Base-by-base conservation (phyloP, 306 rosid genomes). In the Quercus variabilis region DNA sequence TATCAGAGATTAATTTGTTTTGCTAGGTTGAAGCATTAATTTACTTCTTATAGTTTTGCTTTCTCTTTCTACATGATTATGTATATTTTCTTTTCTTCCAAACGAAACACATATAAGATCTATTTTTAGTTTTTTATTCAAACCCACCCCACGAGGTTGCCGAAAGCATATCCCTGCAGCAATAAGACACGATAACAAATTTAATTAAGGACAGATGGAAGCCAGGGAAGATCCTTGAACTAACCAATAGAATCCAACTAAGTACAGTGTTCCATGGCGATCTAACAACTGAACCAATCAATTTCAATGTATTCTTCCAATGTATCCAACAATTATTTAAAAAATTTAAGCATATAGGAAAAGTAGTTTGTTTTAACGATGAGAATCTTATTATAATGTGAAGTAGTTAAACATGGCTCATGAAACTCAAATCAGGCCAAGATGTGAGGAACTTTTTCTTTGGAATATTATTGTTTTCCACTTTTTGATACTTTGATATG, bases 391-490 rank as follows among this genome's bases (percentile, higher is more conserved):
- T 9, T 21, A 71, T 23, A 59, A 19, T 15, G 20, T 21, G 76
- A 49, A 55, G 75, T 26, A 63, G 76, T 52, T 4, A 21, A 58
- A n/a, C 14, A 74, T 25, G 75, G 65, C 6, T 74, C 3, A 56
- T 2, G 43, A 67, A 38, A 11, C 69, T 65, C 76, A 58, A 33
- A 62, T 26, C 35, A 71, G 74, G 86, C 74, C 79, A 71, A 55
- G 33, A 67, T 26, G 57, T 71, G 64, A 73, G 78, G 70, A 77
- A 72, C 79, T 79, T 90, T 80, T 67, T 23, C 71, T 2, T 46
- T 62, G 78, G 89, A 87, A 80, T 84, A 84, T 71, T 68, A 67
- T 6, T 71, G 76, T 74, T 76, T 76, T 75, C 84, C 85, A 79
- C 78, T 73, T 73, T 85, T 43, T 79, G 63, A 41, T 49, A 56